phyloP scores from a whole-genome alignment of 164 flowering plant species.

The Akebia trifoliata region DNA sequence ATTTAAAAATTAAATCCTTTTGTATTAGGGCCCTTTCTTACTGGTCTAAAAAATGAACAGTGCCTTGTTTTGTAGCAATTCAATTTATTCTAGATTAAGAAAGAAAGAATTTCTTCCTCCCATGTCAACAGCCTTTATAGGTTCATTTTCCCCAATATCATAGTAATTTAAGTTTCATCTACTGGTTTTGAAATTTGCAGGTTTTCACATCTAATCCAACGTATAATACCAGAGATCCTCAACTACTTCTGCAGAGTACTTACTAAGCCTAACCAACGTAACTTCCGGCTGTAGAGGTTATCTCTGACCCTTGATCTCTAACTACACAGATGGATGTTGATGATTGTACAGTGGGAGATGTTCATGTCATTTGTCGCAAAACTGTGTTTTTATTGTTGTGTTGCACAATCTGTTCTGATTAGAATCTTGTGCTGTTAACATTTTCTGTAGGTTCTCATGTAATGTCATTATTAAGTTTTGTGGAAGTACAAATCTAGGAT shows the following conservation, averaged over 20 bases:
- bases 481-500: no score
- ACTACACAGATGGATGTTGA: constrained; percentile 20
- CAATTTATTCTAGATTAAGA: no score
- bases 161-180: no score
- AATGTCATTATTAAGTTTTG: background rate
- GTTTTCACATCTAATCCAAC: constrained; percentile 59
- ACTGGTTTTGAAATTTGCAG: constrained; percentile 40
- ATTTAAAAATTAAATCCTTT: no score
- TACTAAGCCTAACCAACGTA: constrained; percentile 43
- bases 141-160: no score
- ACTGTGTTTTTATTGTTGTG: no score
- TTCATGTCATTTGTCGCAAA: background rate
- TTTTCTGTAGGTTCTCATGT: constrained; percentile 2
- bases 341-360: constrained; percentile 16
- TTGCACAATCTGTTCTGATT: constrained; percentile 2
- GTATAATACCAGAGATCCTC: constrained; percentile 76
- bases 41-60: no score
- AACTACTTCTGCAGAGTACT: constrained; percentile 62
- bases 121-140: no score
- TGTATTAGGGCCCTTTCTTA: no score
- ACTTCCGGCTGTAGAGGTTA: constrained; percentile 30
- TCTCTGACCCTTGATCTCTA: constrained; percentile 24
- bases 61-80: no score
- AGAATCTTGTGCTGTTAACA: no score
- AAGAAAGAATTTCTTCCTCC: no score